Percentiles rank a stretch among this genome's conserved stretches.
phyloP scores from a whole-genome alignment of 2,329 filamentous ascomycete species.

The Myriangium duriaei region DNA sequence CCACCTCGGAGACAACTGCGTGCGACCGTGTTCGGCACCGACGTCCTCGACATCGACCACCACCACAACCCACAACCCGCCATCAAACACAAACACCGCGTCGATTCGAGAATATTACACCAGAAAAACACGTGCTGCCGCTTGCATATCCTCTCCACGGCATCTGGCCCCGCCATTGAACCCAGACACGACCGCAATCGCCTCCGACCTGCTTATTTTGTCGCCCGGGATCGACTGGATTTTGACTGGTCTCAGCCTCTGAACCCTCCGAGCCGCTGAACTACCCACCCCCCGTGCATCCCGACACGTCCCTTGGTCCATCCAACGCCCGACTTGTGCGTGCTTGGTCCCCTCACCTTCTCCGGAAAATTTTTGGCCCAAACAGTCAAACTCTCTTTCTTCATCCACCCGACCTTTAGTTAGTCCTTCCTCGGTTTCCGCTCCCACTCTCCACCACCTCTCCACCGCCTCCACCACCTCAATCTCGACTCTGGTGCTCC shows the following conservation, averaged over 20 bases:
- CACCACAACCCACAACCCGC: too few relatives aligned
- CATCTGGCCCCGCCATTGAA: too few relatives aligned
- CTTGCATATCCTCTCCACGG: too few relatives aligned
- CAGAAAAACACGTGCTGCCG: too few relatives aligned
- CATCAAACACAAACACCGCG: too few relatives aligned
- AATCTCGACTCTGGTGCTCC: background rate
- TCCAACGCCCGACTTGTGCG: background rate
- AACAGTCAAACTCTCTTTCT: background rate
- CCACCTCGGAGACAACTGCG: too few relatives aligned
- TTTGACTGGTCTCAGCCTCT: background rate
- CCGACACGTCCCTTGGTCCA: background rate
- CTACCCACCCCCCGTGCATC: background rate
- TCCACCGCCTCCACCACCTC: background rate
- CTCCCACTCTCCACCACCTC: background rate
- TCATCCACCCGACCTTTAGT: background rate
- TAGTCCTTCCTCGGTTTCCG: background rate
- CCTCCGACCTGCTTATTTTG: background rate
- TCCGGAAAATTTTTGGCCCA: background rate
- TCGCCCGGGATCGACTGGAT: background rate
- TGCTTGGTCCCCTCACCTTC: background rate
- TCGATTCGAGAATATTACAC: too few relatives aligned
- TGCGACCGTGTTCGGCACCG: too few relatives aligned
- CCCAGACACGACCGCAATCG: too few relatives aligned
- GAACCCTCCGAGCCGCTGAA: background rate
- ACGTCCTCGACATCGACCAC: too few relatives aligned